phyloP scores from a whole-genome alignment of 1,139 yeast genomes.

The Kodamaea anthophila region DNA sequence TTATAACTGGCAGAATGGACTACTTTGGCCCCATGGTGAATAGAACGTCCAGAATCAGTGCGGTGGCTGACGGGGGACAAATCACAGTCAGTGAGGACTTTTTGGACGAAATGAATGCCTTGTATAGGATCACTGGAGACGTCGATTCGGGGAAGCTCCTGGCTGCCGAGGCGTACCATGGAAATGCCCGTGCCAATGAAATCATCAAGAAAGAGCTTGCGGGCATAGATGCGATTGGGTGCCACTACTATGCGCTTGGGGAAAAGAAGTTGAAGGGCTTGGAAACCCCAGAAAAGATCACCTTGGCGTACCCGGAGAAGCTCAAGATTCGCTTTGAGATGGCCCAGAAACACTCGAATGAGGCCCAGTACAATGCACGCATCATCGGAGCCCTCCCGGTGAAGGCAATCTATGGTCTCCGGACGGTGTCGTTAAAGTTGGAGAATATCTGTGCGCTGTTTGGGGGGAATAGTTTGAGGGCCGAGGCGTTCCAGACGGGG shows the following conservation, averaged over 20 bases:
- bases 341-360: constrained; percentile 25
- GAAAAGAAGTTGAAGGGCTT: constrained; percentile 89
- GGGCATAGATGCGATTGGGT: constrained; percentile 64
- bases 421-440: constrained; percentile 43
- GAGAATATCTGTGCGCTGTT: constrained; percentile 41
- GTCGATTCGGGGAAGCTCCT: constrained; percentile 35
- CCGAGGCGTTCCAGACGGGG: constrained; percentile 24
- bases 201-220: constrained; percentile 63
- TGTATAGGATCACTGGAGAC: constrained; percentile 48
- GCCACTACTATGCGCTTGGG: constrained; percentile 67
- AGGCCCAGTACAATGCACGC: constrained; percentile 17
- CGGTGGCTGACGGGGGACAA: constrained; percentile 98
- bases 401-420: constrained; percentile 40
- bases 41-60: constrained; percentile 86
- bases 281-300: constrained; percentile 86
- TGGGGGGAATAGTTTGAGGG: constrained; percentile 21
- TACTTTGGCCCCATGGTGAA: constrained; percentile 98
- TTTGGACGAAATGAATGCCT: constrained; percentile 59
- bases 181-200: constrained; percentile 55
- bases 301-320: constrained; percentile 67
- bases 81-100: constrained; percentile 82
- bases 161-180: constrained; percentile 53
- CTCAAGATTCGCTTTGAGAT: constrained; percentile 54
- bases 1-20: constrained; percentile 95
- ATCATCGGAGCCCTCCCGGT: constrained; percentile 38